Percentiles rank a stretch among this genome's conserved stretches.
phyloP scores from a whole-genome alignment of 2,329 filamentous ascomycete genomes.

The Aspergillus clavatus region DNA sequence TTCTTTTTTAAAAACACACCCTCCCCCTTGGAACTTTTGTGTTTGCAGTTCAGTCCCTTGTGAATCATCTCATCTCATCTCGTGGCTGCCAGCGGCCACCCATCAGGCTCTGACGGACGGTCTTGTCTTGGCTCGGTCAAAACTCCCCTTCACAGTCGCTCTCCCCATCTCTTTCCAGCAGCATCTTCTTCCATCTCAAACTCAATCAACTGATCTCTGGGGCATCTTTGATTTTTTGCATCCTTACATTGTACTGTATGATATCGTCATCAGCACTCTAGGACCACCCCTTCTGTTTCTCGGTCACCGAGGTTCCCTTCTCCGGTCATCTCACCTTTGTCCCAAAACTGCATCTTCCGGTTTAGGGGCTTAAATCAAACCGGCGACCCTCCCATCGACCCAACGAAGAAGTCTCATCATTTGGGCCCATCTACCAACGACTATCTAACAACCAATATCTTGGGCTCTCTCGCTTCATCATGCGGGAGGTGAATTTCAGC shows the following conservation, averaged over 20 bases:
- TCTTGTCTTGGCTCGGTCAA: neutral
- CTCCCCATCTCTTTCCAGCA: neutral
- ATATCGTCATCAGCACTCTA: neutral
- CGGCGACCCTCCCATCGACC: neutral
- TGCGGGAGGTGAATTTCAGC: slow-evolving; percentile 99
- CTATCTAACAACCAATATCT: neutral
- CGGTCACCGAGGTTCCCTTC: neutral
- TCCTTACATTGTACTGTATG: neutral
- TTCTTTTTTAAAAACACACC: too few relatives aligned
- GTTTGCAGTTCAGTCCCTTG: neutral
- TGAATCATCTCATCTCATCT: neutral
- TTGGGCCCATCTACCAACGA: neutral
- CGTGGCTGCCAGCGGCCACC: neutral
- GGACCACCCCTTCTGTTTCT: neutral
- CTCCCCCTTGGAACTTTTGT: neutral
- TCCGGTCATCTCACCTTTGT: neutral
- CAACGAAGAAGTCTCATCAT: neutral
- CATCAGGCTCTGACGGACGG: neutral
- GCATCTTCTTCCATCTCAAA: neutral
- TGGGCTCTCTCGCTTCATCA: slow-evolving; percentile 49
- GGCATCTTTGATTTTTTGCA: neutral
- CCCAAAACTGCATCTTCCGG: too few relatives aligned
- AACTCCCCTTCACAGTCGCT: neutral
- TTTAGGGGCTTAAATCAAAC: too few relatives aligned
- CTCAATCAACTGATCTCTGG: neutral